phyloP scores from a whole-genome alignment of 768 basidiomycete species.

The Panaeolus papilionaceus region DNA sequence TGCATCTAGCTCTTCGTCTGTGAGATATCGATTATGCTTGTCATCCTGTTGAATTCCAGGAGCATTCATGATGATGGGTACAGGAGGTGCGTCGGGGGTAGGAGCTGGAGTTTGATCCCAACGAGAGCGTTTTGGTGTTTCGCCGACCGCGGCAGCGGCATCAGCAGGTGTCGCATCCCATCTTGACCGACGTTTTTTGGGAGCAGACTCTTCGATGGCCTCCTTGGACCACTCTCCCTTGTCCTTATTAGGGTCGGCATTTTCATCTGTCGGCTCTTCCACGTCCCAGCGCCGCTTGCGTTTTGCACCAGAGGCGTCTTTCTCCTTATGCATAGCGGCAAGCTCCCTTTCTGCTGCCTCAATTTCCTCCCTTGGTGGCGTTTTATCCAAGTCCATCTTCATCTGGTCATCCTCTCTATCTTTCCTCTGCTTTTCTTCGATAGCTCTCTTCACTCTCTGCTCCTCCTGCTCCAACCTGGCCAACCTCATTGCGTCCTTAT shows the following conservation, averaged over 20 bases:
- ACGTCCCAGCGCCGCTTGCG: conserved; percentile 88
- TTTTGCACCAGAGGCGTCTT: conserved; percentile 56
- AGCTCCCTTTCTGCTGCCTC: conserved; percentile 76
- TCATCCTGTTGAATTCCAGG: conserved; percentile 90
- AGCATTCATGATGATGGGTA: conserved; percentile 87
- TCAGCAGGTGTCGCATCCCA: conserved; percentile 96
- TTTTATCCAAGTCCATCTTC: conserved; percentile 92
- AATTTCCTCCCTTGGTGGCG: conserved; percentile 84
- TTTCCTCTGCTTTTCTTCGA: conserved; percentile 87
- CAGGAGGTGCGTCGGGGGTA: conserved; percentile 71
- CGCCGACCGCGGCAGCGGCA: conserved; percentile 55
- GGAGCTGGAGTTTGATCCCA: conserved; percentile 94
- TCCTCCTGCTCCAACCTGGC: conserved; percentile 94
- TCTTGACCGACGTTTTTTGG: conserved; percentile 92
- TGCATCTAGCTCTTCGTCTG: conserved; percentile 94
- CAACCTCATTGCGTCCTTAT: conserved; percentile 96
- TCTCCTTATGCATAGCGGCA: conserved; percentile 49
- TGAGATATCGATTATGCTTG: conserved; percentile 94
- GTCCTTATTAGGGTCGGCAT: conserved; percentile 65
- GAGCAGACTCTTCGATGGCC: conserved; percentile 72
- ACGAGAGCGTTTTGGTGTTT: conserved; percentile 88
- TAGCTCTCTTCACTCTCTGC: conserved; percentile 77
- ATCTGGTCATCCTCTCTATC: conserved; percentile 74
- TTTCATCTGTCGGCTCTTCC: conserved; percentile 65
- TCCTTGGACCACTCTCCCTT: conserved; percentile 80